Base-by-base conservation (phyloP, 306 rosid genomes). In the Acacia acuminata region DNA sequence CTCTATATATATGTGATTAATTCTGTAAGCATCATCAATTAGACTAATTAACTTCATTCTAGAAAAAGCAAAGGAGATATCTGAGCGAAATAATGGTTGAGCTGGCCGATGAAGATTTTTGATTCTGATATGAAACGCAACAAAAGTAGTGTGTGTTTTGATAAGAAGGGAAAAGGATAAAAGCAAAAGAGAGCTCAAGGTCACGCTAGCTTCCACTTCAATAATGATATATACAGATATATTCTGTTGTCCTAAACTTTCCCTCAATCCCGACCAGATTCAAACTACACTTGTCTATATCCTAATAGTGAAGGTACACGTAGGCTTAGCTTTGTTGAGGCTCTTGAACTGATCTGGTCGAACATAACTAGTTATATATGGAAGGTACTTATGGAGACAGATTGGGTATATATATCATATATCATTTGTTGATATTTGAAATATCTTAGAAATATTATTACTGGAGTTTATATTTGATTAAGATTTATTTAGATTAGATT, bases 261-360 rank as follows among this genome's bases (percentile, higher is more conserved):
- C n/a, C 75, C 75, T 43, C 36, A 42, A 71, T 71, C 38, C 27
- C 14, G 75, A 22, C 55, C 75, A 24, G 36, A 71, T 71, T 43
- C 75, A 71, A 68, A 71, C 55, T 38, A 22, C 51, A 4, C 4
- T 5, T 34, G 16, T 3, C 0, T 27, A 7, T 13, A 58, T n/a
- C 64, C 13, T 24, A 36, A 3, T 10, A 42, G 45, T 1, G 64
- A 1, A 32, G 42, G 20, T 4, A 58, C 30, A 24, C 20, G 47
- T 2, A 14, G 25, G 36, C 44, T 53, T 19, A 53, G 24, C 60
- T 53, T 25, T 63, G 3, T n/a, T 27, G 38, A 63, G 32, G 68
- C 68, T 63, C 38, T 63, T 20, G 12, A 20, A 55, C 22, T 58
- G 40, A 36, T n/a, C 34, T 30, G 69, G 69, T 27, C 25, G 24